Base-by-base conservation (phyloP, 345 rosid species). In the Turritis glabra region DNA sequence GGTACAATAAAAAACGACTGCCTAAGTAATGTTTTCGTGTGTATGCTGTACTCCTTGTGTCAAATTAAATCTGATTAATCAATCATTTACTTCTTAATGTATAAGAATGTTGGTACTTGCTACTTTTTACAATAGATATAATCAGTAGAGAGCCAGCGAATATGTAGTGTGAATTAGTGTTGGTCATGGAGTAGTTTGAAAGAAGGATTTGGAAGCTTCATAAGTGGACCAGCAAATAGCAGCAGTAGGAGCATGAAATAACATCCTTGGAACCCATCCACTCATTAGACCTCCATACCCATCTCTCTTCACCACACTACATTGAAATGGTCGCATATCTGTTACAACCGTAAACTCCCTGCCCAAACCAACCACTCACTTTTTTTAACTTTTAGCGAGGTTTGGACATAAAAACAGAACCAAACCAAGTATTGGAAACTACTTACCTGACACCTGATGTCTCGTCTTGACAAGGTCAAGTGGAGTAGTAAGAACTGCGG, bases 311-410 rank as follows among this genome's bases (percentile, higher is more conserved):
- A 44, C 40, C 8, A 43, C 52, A 43, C 27, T 27, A 52, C 27
- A 40, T 81, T 13, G 84, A 85, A 52, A 77, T 67, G 18, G 75
- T 85, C 0, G 35, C 35, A 32, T 32, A 8, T 32, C 35, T 7
- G 9, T 32, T 2, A 9, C 35, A 32, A 32, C 9, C 35, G 8
- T 8, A 29, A 29, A 29, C 35, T 1, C 33, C 9, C 35, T 32
- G 2, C 35, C 35, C 35, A 32, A 32, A 32, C 35, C 8, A 32
- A 32, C 35, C 18, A 81, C 68, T 80, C 86, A 13, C 18, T 59
- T 19, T 12, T 59, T 19, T 12, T 27, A 32, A 54, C 12, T 54
- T 27, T 26, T 54, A 27, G 59, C 19, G 8, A 30, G 35, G n/a
- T n/a, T n/a, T n/a, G n/a, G n/a, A n/a, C n/a, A n/a, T n/a, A n/a